Evolutionary conservation across 192 early-diverging fungal genomes (phyloP).

Genomic region (Fimicolochytrium jonesii): DNA sequence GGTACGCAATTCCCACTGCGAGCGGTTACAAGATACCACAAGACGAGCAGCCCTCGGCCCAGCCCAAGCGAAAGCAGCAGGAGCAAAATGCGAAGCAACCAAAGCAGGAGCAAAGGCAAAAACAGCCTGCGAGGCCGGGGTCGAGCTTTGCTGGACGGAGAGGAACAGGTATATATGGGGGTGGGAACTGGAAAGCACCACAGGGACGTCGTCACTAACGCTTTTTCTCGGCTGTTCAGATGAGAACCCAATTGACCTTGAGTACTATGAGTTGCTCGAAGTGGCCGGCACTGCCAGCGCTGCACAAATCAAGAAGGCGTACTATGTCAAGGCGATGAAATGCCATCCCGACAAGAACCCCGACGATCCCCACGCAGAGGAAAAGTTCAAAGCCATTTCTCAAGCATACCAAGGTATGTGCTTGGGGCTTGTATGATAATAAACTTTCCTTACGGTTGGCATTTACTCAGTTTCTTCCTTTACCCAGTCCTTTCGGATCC

Average conservation of each 20-base stretch:
- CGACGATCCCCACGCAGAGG: constrained; percentile 67
- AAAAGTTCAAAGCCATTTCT: constrained; percentile 91
- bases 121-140: not conserved
- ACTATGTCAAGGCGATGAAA: constrained; percentile 73
- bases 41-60: too few relatives aligned
- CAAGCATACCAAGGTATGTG: constrained; percentile 93
- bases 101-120: constrained; percentile 3
- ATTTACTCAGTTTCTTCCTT: too few relatives aligned
- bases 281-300: constrained; percentile 70
- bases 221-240: too few relatives aligned
- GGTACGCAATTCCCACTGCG: too few relatives aligned
- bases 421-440: too few relatives aligned
- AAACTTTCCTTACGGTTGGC: too few relatives aligned
- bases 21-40: too few relatives aligned
- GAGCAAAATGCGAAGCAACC: not conserved
- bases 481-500: constrained; percentile 87
- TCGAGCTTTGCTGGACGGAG: constrained; percentile 5
- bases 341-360: constrained; percentile 92
- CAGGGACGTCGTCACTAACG: not conserved
- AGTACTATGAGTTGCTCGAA: constrained; percentile 84
- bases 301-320: constrained; percentile 89
- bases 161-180: constrained; percentile 11
- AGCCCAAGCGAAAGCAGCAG: constrained; percentile 1
- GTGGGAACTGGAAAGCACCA: too few relatives aligned
- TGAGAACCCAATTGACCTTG: constrained; percentile 26